Percentiles rank a stretch among this genome's conserved stretches.
phyloP scores from a whole-genome alignment of 805 yeast genomes.

The Candida mattraensis region DNA sequence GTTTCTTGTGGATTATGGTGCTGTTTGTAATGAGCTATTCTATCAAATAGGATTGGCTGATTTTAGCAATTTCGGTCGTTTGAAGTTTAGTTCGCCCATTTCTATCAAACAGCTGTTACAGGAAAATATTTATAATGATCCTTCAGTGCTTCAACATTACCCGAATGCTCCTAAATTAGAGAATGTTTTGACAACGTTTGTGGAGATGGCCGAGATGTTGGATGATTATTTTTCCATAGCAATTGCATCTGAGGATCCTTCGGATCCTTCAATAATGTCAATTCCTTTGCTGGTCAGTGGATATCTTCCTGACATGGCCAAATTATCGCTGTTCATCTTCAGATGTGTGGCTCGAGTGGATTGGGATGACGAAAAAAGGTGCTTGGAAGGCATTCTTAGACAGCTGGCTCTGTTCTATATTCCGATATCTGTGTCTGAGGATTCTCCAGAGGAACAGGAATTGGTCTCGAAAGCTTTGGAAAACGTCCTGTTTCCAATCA shows the following conservation, averaged over 20 bases:
- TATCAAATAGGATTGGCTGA: conserved; percentile 79
- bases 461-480: conserved; percentile 46
- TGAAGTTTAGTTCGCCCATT: conserved; percentile 38
- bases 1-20: conserved; percentile 77
- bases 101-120: conserved; percentile 38
- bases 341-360: conserved; percentile 58
- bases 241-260: conserved; percentile 35
- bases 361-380: conserved; percentile 66
- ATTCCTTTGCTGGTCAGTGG: conserved; percentile 71
- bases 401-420: conserved; percentile 74
- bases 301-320: conserved; percentile 59
- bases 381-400: conserved; percentile 62
- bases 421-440: conserved; percentile 52
- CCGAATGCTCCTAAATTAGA: conserved; percentile 16
- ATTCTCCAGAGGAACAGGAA: conserved; percentile 27
- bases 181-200: conserved; percentile 11
- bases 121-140: conserved; percentile 34
- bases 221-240: conserved; percentile 71
- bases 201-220: conserved; percentile 72
- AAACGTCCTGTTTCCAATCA: conserved; percentile 59
- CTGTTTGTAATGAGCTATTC: conserved; percentile 64
- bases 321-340: conserved; percentile 66
- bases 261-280: conserved; percentile 40
- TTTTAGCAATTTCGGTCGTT: conserved; percentile 77
- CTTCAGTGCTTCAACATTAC: conserved; percentile 8